Base-by-base conservation (phyloP, 768 basidiomycete species). In the Serendipita sp. region DNA sequence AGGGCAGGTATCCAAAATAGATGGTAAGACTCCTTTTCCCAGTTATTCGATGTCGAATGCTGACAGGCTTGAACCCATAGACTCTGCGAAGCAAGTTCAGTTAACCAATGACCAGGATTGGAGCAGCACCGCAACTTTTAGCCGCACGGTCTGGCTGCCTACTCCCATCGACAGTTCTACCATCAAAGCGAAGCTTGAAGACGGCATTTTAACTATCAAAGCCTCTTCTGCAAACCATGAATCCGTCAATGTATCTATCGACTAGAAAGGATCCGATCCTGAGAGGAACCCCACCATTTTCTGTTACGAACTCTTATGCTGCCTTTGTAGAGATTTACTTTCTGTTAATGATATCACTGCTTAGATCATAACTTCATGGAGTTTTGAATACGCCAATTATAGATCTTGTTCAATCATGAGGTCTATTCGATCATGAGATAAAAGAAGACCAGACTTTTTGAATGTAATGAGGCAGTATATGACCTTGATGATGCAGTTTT, bases 81-180 rank as follows among this genome's bases (percentile, higher is more conserved):
- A 58, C 31, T n/a, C n/a, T 5, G n/a, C 3, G 13, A 58, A 58
- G 30, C 53, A 58, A 28, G 53, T 31, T 11, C 24, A n/a, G 11
- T 4, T n/a, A 28, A 9, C 53, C 53, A 34, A 22, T 24, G 24
- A 22, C 3, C 53, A 58, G 20, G 38, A 14, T 38, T 58, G 11
- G 53, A 24, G 17, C 33, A 24, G 53, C 9, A n/a, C 53, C 9
- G 11, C 24, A 22, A 72, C 76, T 2, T 90, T 88, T 70, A 77
- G 79, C 14, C 79, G 88, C 60, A 88, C 86, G 0, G 78, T 90
- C 14, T 84, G 83, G 80, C 75, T 90, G 26, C 85, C 87, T 34
- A 78, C 76, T 13, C 76, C 82, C 4, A 76, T 86, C 0, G 83
- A 88, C 67, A 71, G 74, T 33, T 74, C 74, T 30, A 78, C 76